Conservation (phyloP, 129 eudicot genomes). For the Solidago caesia region DNA sequence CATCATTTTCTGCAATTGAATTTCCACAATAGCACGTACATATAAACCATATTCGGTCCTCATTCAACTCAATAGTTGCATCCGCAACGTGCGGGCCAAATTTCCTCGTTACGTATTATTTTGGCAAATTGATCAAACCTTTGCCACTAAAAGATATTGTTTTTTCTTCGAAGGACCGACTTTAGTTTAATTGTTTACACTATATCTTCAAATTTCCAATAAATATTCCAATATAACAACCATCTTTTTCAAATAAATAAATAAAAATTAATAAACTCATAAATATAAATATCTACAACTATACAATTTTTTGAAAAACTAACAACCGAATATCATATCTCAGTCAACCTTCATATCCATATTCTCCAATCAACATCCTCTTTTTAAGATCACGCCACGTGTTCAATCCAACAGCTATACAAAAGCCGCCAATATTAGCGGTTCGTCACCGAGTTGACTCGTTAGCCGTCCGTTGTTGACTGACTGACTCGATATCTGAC, state of each 20-base stretch:
- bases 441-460: conserved; percentile 22
- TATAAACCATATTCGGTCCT: too few relatives aligned
- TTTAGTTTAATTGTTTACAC: too few relatives aligned
- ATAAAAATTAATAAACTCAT: neutral
- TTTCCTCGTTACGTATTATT: too few relatives aligned
- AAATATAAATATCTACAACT: conserved; percentile 25
- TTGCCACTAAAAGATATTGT: too few relatives aligned
- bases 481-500: conserved; percentile 48
- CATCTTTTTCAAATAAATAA: neutral
- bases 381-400: conserved; percentile 19
- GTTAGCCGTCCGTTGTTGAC: conserved; percentile 18
- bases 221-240: neutral
- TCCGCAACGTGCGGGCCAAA: too few relatives aligned
- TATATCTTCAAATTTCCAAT: neutral
- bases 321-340: conserved; percentile 4
- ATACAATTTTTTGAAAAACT: neutral
- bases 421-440: neutral
- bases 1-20: too few relatives aligned
- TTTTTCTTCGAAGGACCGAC: too few relatives aligned
- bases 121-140: too few relatives aligned
- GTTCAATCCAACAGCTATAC: neutral
- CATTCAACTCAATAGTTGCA: too few relatives aligned
- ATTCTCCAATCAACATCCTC: neutral
- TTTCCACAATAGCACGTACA: too few relatives aligned
- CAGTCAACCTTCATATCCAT: neutral